phyloP scores from a whole-genome alignment of 306 rosid genomes.

The Phaseolus lunatus region DNA sequence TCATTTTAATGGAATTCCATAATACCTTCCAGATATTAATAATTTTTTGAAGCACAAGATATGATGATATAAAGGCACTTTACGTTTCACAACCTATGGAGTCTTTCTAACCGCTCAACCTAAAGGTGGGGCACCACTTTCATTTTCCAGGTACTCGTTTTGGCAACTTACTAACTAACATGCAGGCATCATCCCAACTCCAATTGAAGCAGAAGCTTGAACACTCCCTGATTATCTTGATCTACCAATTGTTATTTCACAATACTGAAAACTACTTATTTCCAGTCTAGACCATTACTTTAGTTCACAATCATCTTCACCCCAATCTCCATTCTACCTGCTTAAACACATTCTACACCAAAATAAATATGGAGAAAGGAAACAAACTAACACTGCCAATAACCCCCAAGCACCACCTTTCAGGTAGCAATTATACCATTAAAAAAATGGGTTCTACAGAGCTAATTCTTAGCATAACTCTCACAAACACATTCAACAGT shows the following conservation, averaged over 20 bases:
- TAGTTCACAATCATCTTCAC: slow-evolving; percentile 6
- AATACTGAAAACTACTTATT: slow-evolving; percentile 15
- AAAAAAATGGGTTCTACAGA: not conserved
- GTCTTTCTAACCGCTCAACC: slow-evolving; percentile 33
- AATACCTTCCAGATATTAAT: slow-evolving; percentile 16
- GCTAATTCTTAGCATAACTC: not conserved
- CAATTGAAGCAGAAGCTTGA: slow-evolving; percentile 31
- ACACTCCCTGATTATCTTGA: slow-evolving; percentile 1
- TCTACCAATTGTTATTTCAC: slow-evolving; percentile 16
- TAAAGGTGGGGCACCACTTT: slow-evolving; percentile 18
- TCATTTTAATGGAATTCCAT: slow-evolving; percentile 33
- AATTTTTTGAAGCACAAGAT: slow-evolving; percentile 35
- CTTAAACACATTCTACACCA: slow-evolving; percentile 30
- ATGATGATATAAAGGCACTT: slow-evolving; percentile 12
- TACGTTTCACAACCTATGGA: slow-evolving; percentile 11
- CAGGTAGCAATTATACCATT: not conserved
- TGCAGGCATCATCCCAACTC: slow-evolving; percentile 12
- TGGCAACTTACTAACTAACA: slow-evolving; percentile 8
- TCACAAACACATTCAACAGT: not conserved
- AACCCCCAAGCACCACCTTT: not conserved
- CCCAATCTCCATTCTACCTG: slow-evolving; percentile 1
- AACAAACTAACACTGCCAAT: slow-evolving; percentile 3
- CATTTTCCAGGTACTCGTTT: not conserved
- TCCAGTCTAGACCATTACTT: slow-evolving; percentile 19
- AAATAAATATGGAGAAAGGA: slow-evolving; percentile 7